Conservation (phyloP, 2,329 filamentous ascomycete genomes). For the Calonectria hongkongensis region DNA sequence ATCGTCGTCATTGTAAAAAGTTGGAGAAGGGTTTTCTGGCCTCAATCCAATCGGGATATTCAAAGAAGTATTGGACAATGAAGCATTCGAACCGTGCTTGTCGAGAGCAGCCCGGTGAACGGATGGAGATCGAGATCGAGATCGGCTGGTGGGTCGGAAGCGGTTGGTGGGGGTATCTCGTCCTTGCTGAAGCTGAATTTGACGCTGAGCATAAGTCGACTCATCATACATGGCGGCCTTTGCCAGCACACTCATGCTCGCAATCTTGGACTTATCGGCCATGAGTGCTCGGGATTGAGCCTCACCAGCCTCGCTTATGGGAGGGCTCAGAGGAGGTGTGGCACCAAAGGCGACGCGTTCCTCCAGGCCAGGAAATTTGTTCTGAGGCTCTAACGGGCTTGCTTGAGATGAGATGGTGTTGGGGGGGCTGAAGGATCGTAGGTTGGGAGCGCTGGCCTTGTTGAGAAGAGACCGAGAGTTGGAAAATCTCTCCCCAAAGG, state of each 20-base stretch:
- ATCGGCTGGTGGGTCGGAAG: constrained; percentile 63
- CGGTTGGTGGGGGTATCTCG: constrained; percentile 76
- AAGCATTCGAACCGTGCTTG: constrained; percentile 51
- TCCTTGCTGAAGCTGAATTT: constrained; percentile 86
- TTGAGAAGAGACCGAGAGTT: constrained; percentile 67
- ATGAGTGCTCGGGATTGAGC: constrained; percentile 78
- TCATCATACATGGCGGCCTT: constrained; percentile 88
- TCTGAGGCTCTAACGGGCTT: constrained; percentile 61
- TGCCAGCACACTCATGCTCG: constrained; percentile 78
- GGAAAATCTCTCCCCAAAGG: constrained; percentile 67
- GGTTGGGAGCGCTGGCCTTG: constrained; percentile 81
- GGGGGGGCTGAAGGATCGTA: constrained; percentile 75
- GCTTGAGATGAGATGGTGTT: constrained; percentile 62
- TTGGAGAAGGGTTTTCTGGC: constrained; percentile 59
- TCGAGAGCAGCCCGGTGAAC: constrained; percentile 61
- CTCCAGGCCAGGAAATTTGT: constrained; percentile 60
- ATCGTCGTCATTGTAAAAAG: constrained; percentile 68
- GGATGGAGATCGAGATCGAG: constrained; percentile 66
- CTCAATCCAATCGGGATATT: constrained; percentile 57
- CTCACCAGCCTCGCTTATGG: constrained; percentile 84
- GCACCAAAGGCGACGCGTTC: constrained; percentile 58
- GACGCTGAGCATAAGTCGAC: constrained; percentile 86
- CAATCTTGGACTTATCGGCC: constrained; percentile 87
- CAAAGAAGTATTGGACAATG: constrained; percentile 42
- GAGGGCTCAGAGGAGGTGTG: constrained; percentile 67